A percentile compares a stretch with the other conserved stretches of the same genome.
Evolutionary conservation across 148 eudicot genomes (phyloP).

Genomic region (Nepenthes gracilis): DNA sequence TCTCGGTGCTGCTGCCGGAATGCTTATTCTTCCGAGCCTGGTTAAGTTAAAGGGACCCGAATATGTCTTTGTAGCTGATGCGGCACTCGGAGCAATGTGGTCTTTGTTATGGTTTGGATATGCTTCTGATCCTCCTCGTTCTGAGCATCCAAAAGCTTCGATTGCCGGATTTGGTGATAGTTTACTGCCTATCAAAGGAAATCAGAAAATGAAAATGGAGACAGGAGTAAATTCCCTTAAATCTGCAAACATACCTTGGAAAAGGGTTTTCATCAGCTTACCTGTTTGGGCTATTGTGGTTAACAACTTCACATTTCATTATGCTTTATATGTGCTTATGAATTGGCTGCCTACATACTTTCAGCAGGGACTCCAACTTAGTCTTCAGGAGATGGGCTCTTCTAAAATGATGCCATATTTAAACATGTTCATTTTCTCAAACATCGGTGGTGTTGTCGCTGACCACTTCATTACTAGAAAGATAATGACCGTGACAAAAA

Average conservation of each 20-base stretch:
- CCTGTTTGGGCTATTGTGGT: conserved; percentile 96
- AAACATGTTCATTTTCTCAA: conserved; percentile 73
- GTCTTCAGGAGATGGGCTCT: conserved; percentile 95
- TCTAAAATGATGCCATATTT: conserved; percentile 79
- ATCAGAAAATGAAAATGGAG: conserved; percentile 37
- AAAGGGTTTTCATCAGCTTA: conserved; percentile 47
- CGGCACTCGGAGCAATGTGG: conserved; percentile 75
- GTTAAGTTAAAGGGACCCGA: conserved; percentile 67
- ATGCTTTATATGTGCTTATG: conserved; percentile 90
- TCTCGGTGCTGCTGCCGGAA: conserved; percentile 81
- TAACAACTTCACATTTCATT: conserved; percentile 90
- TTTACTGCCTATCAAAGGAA: conserved; percentile 51
- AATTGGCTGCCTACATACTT: conserved; percentile 96
- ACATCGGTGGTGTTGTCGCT: conserved; percentile 75
- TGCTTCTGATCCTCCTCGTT: conserved; percentile 68
- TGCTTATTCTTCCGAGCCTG: conserved; percentile 70
- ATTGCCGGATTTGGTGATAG: conserved; percentile 86
- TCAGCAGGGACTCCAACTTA: conserved; percentile 71
- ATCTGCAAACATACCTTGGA: conserved; percentile 66
- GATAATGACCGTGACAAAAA: conserved; percentile 54
- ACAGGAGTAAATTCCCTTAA: conserved; percentile 32
- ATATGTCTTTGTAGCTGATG: conserved; percentile 70
- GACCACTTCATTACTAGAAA: conserved; percentile 69
- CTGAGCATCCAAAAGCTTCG: conserved; percentile 84
- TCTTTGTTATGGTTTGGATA: conserved; percentile 64